Base-by-base conservation (phyloP, 495 filamentous ascomycete species). In the Rostrohypoxylon terebratum region DNA sequence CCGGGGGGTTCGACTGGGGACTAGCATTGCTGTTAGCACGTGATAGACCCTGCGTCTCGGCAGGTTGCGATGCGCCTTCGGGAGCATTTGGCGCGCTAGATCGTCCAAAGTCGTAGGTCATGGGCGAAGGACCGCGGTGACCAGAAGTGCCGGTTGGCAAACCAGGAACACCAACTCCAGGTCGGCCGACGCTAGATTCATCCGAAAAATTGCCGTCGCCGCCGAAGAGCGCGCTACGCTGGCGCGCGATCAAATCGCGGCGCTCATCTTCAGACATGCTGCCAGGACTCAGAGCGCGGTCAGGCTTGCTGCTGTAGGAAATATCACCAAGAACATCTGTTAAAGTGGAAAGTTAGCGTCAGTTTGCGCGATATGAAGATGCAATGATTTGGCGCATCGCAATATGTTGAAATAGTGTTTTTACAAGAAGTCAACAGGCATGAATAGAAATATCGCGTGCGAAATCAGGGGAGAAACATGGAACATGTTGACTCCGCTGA, bases 241-340 rank as follows among this genome's bases (percentile, higher is more conserved):
- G 96, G 77, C 94, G 94, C 73, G 94, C 92, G 75, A 99, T 95
- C 74, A 99, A 89, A 66, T 98, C 94, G 67, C 96, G 95, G 76
- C 96, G 94, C 66, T 97, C 94, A 58, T 98, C 96, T 83, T 98
- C 96, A 79, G 90, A 94, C 92, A 97, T 91, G 76, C 77, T 79
- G 76, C 92, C 91, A 2, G 95, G 95, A 84, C 95, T 98, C 84
- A 94, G 86, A 72, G 94, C 91, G 74, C 95, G 94, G 76, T 98
- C 96, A 78, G 92, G 89, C 84, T 97, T 96, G 80, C 83, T 83
- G 82, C 81, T 85, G 75, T 86, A 90, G 78, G 88, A 90, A 78
- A 96, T 86, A 75, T 96, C 94, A 88, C 91, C 85, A 85, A 93
- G 86, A 79, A 92, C 87, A 86, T 90, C 91, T 93, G 87, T 63